A percentile compares a stretch with the other conserved stretches of the same genome.
Evolutionary conservation across 176 grass and related monocot species (phyloP).

Genomic region (Raddia guianensis): DNA sequence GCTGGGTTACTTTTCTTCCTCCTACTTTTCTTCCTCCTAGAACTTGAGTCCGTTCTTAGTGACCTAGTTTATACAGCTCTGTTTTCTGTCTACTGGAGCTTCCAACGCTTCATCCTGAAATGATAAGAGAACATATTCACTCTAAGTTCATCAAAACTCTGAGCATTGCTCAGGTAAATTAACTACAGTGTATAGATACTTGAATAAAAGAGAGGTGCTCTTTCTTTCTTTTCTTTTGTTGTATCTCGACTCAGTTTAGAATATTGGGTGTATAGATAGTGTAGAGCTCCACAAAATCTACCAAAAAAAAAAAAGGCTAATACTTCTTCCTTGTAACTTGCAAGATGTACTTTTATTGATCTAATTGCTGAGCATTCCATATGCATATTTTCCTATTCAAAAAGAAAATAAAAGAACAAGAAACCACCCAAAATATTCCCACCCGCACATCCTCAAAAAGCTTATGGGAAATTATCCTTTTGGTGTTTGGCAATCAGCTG

Average conservation of each 20-base stretch:
- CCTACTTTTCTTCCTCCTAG: constrained; percentile 36
- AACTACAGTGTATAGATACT: neutral
- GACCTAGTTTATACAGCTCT: constrained; percentile 41
- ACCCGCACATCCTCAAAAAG: constrained; percentile 1
- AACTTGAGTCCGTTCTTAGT: constrained; percentile 13
- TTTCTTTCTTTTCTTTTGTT: constrained; percentile 21
- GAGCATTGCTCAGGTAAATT: neutral
- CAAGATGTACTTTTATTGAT: neutral
- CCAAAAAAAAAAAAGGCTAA: constrained; percentile 4
- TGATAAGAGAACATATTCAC: neutral
- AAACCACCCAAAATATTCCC: constrained; percentile 17
- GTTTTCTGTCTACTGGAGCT: constrained; percentile 22
- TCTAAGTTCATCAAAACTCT: constrained; percentile 29
- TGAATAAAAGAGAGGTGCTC: constrained; percentile 5
- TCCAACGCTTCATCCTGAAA: constrained; percentile 46
- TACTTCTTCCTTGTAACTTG: neutral
- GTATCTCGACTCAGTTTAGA: neutral
- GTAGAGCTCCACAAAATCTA: neutral
- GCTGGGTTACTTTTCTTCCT: constrained; percentile 34
- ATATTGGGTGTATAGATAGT: neutral
- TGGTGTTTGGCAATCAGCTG: constrained; percentile 9
- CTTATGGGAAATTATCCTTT: constrained; percentile 6
- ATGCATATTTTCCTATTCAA: neutral
- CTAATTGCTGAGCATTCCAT: neutral
- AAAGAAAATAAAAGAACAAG: constrained; percentile 15